A percentile compares a stretch with the other conserved stretches of the same genome.
Evolutionary conservation across 2,329 filamentous ascomycete genomes (phyloP).

Genomic region (Madurella fahalii): DNA sequence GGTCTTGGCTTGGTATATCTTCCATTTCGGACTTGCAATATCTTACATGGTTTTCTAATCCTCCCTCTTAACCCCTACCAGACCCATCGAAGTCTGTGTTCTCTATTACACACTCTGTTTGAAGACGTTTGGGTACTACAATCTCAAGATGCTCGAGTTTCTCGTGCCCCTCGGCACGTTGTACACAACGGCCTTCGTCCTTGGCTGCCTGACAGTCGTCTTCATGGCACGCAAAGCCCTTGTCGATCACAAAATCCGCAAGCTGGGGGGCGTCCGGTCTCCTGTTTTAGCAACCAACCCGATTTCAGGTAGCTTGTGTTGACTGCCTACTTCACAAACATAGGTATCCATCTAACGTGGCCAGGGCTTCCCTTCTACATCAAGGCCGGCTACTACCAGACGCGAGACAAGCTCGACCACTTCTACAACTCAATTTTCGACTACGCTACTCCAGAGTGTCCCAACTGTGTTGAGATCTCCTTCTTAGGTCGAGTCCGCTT

Average conservation of each 20-base stretch:
- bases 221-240: slow-evolving; percentile 23
- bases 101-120: too few relatives aligned
- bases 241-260: slow-evolving; percentile 30
- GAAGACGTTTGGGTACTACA: background rate
- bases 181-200: slow-evolving; percentile 4
- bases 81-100: too few relatives aligned
- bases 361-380: slow-evolving; percentile 27
- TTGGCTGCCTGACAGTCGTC: slow-evolving; percentile 16
- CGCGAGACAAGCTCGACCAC: slow-evolving; percentile 32
- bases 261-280: slow-evolving; percentile 33
- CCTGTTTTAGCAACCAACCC: slow-evolving; percentile 33
- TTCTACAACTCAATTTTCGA: slow-evolving; percentile 31
- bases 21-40: too few relatives aligned
- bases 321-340: background rate
- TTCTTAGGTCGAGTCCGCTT: slow-evolving; percentile 33
- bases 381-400: slow-evolving; percentile 28
- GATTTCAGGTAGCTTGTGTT: slow-evolving; percentile 28
- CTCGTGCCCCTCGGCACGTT: slow-evolving; percentile 6
- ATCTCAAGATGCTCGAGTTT: slow-evolving; percentile 9
- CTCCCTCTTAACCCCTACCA: too few relatives aligned
- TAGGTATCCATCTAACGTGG: background rate
- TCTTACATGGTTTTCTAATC: too few relatives aligned
- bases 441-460: slow-evolving; percentile 29
- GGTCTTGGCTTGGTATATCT: too few relatives aligned
- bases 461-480: slow-evolving; percentile 36